Base-by-base conservation (phyloP, 495 filamentous ascomycete genomes). In the Pyrenula massariospora region DNA sequence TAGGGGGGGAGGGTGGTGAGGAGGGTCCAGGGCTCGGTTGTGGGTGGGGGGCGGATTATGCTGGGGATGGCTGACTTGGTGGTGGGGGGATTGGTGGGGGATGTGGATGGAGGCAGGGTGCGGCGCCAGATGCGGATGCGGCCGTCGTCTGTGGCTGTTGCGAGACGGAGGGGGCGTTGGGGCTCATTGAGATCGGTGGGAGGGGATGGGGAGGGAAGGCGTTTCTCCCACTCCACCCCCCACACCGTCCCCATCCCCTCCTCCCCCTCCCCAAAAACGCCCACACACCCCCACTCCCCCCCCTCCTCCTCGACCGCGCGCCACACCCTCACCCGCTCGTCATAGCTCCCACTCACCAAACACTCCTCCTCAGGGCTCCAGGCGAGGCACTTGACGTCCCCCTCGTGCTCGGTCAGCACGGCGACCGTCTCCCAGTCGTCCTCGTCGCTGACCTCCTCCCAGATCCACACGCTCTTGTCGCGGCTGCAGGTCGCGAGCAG, bases 401-500 rank as follows among this genome's bases (percentile, higher is more conserved):
- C 91, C 24, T 86, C 87, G 64, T 98, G 93, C 69, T 97, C 93
- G 68, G 84, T 86, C 68, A 96, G 76, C 56, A 98, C 92, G 0
- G 92, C 92, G 3, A 96, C 81, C 5, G 93, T 96, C 80, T 98
- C 93, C 66, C 88, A 96, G 64, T 95, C 92, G 24, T 92, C 91
- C 5, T 82, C 87, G 36, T 83, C 83, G 20, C 73, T 68, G 2
- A 97, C 77, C 65, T 96, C 91, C 68, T 98, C 93, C 93, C 93
- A 98, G 53, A 98, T 86, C 93, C 93, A 98, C n/a, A 98, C 88
- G 22, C 81, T 85, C 72, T 96, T 96, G 68, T 98, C 93, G 11
- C 93, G 77, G 22, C 81, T 84, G 65, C 91, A 97, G 0, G 91
- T 96, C 3, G 93, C 93, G 2, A 98, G 80, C 56, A 86, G 81